Evolutionary conservation across 495 filamentous ascomycete genomes (phyloP), one percentile per base, ranked within the genome.

Genomic region (Penicillium canescens): DNA sequence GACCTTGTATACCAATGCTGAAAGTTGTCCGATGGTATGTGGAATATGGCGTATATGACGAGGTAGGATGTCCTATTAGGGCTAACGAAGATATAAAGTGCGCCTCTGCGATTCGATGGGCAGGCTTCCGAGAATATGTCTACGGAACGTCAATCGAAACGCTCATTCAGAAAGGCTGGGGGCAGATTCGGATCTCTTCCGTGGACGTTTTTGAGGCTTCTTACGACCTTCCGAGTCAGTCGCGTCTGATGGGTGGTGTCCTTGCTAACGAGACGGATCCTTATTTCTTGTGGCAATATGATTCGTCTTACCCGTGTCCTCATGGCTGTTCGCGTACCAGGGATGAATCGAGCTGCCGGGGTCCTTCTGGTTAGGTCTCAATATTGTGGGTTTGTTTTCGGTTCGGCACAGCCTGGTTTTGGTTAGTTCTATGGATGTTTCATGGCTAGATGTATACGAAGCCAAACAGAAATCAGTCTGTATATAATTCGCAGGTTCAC

Each of bases 1-100:
- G 14, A 68, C 71, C 8, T 62, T 82, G 4, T 84, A 84, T 64
- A 84, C 80, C 7, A 82, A 78, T 61, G 79, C 74, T 5, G 79
- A 83, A 57, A 75, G 73, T 48, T 84, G 81, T 62, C 78, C 79
- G 7, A 84, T 83, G 75, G 69, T 74, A 54, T 46, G 50, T 47
- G 23, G 36, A 31, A 7, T 9, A 31, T 2, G 7, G 2, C 6
- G 11, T n/a, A 28, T n/a, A 47, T 18, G 18, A 18, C 18, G 18
- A 18, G 18, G 18, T 18, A 1, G 18, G 18, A 1, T 18, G 1
- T 18, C 18, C 18, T 18, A 18, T 1, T 18, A 18, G 18, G 18
- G 18, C 14, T 45, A 28, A 52, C 37, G 8, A 26, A 13, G 35
- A 14, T 9, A n/a, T 9, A n/a, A 26, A 72, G 78, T 84, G 81